phyloP scores from a whole-genome alignment of 192 early-diverging fungal species.

The Backusella tarrabulga region DNA sequence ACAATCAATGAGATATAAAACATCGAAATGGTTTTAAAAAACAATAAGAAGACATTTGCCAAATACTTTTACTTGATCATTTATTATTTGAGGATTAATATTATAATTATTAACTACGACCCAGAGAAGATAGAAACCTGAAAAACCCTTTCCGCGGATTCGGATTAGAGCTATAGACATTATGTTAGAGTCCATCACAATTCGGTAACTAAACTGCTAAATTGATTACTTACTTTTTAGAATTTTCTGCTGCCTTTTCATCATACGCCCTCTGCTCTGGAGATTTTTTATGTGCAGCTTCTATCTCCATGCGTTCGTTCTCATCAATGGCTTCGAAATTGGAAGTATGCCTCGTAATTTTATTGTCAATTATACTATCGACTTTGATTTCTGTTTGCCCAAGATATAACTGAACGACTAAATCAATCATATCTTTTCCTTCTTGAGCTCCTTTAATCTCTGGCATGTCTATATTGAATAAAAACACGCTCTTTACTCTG shows the following conservation, averaged over 20 bases:
- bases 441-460: not conserved
- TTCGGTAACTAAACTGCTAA: not conserved
- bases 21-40: not conserved
- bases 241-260: not conserved
- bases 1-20: not conserved
- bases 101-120: not conserved
- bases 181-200: not conserved
- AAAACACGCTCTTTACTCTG: not conserved
- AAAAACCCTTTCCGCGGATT: not conserved
- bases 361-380: not conserved
- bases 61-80: not conserved
- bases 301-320: not conserved
- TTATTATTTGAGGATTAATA: not conserved
- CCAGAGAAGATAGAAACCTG: not conserved
- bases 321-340: not conserved
- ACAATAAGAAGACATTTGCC: not conserved
- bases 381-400: constrained; percentile 7
- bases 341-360: not conserved
- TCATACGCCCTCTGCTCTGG: not conserved
- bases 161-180: not conserved
- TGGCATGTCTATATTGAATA: not conserved
- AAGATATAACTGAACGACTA: not conserved
- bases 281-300: not conserved
- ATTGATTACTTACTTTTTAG: not conserved
- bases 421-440: not conserved